Percentiles rank a stretch among this genome's conserved stretches.
Conservation (phyloP, 139 green algal genomes). For the Chlamydomonas sphaeroides region DNA sequence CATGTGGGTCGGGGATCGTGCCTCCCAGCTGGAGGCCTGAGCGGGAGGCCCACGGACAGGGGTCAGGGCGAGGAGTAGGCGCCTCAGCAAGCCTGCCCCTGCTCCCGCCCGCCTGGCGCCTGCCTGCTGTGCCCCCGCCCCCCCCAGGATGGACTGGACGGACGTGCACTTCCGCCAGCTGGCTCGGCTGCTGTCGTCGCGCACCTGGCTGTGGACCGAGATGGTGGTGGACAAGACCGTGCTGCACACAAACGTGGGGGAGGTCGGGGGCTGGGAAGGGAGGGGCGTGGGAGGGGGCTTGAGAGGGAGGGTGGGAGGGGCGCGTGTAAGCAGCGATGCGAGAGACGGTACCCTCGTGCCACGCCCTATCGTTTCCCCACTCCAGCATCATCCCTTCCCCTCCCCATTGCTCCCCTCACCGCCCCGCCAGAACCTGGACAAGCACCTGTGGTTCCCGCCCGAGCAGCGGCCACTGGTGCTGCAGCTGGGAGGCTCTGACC, state of each 20-base stretch:
- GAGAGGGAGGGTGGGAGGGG: too few species aligned
- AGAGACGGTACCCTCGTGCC: too few species aligned
- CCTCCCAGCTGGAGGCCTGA: too few species aligned
- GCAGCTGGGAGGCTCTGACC: conserved; percentile 90
- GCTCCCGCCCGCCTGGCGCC: too few species aligned
- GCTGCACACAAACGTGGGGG: conserved; percentile 68
- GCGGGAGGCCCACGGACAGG: too few species aligned
- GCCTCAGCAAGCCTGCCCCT: too few species aligned
- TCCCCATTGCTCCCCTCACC: not conserved
- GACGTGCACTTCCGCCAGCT: conserved; percentile 92
- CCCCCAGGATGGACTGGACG: conserved; percentile 90
- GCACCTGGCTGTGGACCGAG: conserved; percentile 91
- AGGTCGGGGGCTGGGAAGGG: not conserved
- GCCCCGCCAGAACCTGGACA: conserved; percentile 42
- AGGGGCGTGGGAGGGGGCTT: not conserved
- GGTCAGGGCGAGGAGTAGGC: too few species aligned
- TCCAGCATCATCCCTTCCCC: not conserved
- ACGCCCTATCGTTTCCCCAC: too few species aligned
- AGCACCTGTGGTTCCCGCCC: conserved; percentile 87
- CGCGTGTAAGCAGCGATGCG: too few species aligned
- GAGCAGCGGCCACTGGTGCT: conserved; percentile 92
- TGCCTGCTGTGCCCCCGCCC: not conserved
- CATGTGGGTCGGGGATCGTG: too few species aligned
- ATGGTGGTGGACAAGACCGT: conserved; percentile 96
- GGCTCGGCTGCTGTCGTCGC: conserved; percentile 77